phyloP scores from a whole-genome alignment of 331 rosid genomes.

The Malus hybrid region DNA sequence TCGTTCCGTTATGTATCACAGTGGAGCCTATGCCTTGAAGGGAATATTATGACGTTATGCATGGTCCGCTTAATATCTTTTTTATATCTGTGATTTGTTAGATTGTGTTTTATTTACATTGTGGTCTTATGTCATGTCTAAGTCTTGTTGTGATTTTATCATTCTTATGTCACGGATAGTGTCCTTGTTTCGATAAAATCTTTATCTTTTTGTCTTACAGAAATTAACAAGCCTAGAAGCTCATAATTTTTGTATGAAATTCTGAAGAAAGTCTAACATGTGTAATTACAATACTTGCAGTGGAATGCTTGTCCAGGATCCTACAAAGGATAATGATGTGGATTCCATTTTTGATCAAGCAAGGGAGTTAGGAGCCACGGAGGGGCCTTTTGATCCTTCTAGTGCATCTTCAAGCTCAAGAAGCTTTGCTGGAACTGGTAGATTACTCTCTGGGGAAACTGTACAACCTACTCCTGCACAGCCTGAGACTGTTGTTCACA shows the following conservation, averaged over 20 bases:
- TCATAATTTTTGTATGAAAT: neutral
- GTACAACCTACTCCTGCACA: slow-evolving; percentile 62
- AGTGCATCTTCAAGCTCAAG: slow-evolving; percentile 75
- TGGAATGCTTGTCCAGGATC: slow-evolving; percentile 99
- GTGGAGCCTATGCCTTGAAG: neutral
- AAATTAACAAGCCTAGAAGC: neutral
- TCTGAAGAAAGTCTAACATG: slow-evolving; percentile 5
- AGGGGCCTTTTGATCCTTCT: slow-evolving; percentile 65
- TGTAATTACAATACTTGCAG: slow-evolving; percentile 36
- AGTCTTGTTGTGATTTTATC: neutral
- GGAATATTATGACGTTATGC: neutral
- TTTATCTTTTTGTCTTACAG: neutral
- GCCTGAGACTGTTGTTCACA: slow-evolving; percentile 75
- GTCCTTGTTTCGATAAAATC: neutral
- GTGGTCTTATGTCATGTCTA: neutral
- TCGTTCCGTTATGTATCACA: neutral
- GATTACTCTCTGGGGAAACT: slow-evolving; percentile 83
- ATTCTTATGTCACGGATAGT: neutral
- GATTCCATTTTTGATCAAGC: slow-evolving; percentile 85
- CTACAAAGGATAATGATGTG: slow-evolving; percentile 77
- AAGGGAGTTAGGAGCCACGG: slow-evolving; percentile 83
- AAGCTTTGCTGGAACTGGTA: slow-evolving; percentile 85
- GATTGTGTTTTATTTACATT: neutral
- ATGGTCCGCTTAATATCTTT: neutral
- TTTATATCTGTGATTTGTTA: neutral